A percentile compares a stretch with the other conserved stretches of the same genome.
Evolutionary conservation across 148 eudicot genomes (phyloP).

Genomic region (Polygonum aviculare): DNA sequence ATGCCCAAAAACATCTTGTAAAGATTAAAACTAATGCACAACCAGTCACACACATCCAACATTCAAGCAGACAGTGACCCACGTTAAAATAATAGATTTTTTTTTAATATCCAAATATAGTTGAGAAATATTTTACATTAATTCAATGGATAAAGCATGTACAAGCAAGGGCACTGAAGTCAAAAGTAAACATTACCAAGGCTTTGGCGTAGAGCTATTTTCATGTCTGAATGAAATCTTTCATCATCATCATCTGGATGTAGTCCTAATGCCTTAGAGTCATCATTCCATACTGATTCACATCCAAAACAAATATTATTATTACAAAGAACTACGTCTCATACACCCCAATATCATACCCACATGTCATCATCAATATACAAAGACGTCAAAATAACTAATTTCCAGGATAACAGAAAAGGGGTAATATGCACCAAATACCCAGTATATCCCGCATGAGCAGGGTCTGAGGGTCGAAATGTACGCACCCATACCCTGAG

Average conservation of each 20-base stretch:
- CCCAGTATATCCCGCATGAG: too few species aligned
- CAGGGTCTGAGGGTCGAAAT: too few species aligned
- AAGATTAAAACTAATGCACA: neutral
- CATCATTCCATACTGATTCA: constrained; percentile 34
- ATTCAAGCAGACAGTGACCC: neutral
- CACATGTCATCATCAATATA: neutral
- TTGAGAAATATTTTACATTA: neutral
- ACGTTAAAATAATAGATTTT: neutral
- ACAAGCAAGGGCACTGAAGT: neutral
- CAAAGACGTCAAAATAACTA: neutral
- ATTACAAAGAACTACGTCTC: neutral
- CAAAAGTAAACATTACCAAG: constrained; percentile 38
- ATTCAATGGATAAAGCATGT: neutral
- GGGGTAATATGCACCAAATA: neutral
- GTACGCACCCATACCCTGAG: too few species aligned
- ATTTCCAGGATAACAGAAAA: neutral
- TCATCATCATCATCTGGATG: constrained; percentile 85
- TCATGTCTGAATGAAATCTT: constrained; percentile 85
- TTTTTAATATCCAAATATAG: neutral
- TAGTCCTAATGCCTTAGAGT: constrained; percentile 49
- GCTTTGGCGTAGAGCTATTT: constrained; percentile 84
- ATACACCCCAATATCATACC: neutral
- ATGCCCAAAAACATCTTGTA: neutral
- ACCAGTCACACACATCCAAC: neutral
- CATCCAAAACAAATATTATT: constrained; percentile 16